Percentiles rank a stretch among this genome's conserved stretches.
These are phyloP conservation scores for Phaffia australis DNA, from an alignment of 768 basidiomycete genomes.

Conservation along the genomic window DNA sequence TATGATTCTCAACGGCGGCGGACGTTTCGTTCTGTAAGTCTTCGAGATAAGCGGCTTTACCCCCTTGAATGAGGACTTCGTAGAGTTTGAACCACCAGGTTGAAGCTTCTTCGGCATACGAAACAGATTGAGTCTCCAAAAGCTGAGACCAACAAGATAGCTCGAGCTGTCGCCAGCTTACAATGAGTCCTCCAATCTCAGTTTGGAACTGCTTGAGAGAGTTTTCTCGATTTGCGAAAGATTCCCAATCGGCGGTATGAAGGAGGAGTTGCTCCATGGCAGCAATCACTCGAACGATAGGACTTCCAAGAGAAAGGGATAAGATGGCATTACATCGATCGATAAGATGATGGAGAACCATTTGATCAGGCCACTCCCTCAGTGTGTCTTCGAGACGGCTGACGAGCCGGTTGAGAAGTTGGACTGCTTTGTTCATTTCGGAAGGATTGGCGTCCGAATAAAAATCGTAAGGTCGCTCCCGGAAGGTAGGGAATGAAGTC, in stretches of 20 bases:
- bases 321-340: constrained; percentile 60
- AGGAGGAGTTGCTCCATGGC: constrained; percentile 72
- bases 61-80: constrained; percentile 59
- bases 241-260: constrained; percentile 92
- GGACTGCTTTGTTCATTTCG: constrained; percentile 55
- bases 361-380: constrained; percentile 89
- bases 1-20: constrained; percentile 38
- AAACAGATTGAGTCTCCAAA: constrained; percentile 56
- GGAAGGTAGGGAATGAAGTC: constrained; percentile 6
- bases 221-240: constrained; percentile 84
- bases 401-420: constrained; percentile 47
- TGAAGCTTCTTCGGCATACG: constrained; percentile 40
- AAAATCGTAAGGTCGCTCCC: constrained; percentile 51
- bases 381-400: constrained; percentile 50
- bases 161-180: constrained; percentile 84
- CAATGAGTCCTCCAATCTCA: constrained; percentile 57
- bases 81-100: constrained; percentile 88
- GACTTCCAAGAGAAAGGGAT: constrained; percentile 51
- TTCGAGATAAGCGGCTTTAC: constrained; percentile 38
- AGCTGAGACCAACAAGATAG: constrained; percentile 74
- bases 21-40: constrained; percentile 29
- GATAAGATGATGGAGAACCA: constrained; percentile 78
- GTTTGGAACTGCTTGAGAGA: constrained; percentile 59
- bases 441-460: constrained; percentile 65
- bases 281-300: constrained; percentile 71